Percentiles rank a stretch among this genome's conserved stretches.
These are phyloP conservation scores for Citrus hindsii DNA, from an alignment of 345 rosid genomes.

Conservation along the genomic window DNA sequence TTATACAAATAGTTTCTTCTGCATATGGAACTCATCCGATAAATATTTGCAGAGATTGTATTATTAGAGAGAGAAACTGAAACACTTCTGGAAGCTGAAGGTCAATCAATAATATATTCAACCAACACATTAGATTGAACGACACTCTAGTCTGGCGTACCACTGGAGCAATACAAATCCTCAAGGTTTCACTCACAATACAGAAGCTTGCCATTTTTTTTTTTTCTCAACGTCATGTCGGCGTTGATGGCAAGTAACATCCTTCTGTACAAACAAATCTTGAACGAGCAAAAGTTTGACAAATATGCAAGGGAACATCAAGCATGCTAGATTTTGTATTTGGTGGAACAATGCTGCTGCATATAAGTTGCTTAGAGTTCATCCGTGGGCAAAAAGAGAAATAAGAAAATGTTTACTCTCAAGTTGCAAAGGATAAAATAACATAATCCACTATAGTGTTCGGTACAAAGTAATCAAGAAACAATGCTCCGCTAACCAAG, in stretches of 20 bases:
- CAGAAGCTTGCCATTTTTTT: no score
- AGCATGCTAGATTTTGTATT: not conserved
- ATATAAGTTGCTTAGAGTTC: not conserved
- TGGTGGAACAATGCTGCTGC: not conserved
- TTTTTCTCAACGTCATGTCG: no score
- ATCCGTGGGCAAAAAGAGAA: not conserved
- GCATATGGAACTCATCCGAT: no score
- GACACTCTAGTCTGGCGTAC: not conserved
- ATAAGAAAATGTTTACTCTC: not conserved
- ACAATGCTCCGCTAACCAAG: constrained; percentile 2
- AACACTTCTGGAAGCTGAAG: no score
- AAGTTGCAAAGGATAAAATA: not conserved
- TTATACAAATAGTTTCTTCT: no score
- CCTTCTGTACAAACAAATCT: not conserved
- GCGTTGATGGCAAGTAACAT: no score
- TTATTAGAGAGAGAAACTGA: no score
- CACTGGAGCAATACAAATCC: not conserved
- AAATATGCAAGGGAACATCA: not conserved
- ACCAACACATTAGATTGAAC: no score
- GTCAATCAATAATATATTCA: no score
- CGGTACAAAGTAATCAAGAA: not conserved
- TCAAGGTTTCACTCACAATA: no score
- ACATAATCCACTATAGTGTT: not conserved
- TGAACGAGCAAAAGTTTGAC: not conserved
- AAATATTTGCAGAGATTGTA: no score